Evolutionary conservation across 495 filamentous ascomycete genomes (phyloP), one percentile per base, ranked within the genome.

Genomic region (Lophiostoma macrostomum): DNA sequence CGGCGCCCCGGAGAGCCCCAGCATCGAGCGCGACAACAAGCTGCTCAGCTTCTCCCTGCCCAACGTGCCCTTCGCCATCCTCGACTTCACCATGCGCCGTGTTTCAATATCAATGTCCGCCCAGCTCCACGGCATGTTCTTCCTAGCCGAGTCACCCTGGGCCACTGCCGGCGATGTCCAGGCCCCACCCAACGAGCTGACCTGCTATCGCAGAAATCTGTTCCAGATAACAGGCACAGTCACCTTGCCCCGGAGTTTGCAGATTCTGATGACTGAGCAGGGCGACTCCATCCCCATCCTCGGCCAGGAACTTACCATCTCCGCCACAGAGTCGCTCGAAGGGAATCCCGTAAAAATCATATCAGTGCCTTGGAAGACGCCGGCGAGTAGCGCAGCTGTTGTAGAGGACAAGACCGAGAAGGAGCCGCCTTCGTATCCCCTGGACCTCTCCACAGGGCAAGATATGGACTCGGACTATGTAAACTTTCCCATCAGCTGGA

Each of bases 121-220:
- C 35, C 90, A 94, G 68, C 71, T 96, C 25, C 88, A 93, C 64
- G 90, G 90, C 72, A 95, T 94, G 88, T 96, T 96, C 73, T 95
- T 93, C 63, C 79, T 96, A 5, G 90, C 90, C 41, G 90, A 96
- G 72, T 72, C 90, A 55, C 85, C 88, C 12, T 80, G 78, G 69
- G 80, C 87, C 20, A 77, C 78, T 31, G 74, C 79, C 25, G 79
- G 77, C 47, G 82, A 88, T 56, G 80, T 82, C 38, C 77, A 78
- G 41, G 71, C 77, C 31, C 74, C 85, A 6, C 86, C 89, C 0
- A 80, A 85, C 16, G 90, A 96, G 71, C 67, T 96, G 61, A 96
- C 90, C 0, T 96, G 90, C 70, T 96, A 96, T 63, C 85, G 90
- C 30, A 78, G 90, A 16, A 96, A 96, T 60, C 70, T 95, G 14